Percentiles rank a stretch among this genome's conserved stretches.
phyloP scores from a whole-genome alignment of 1,139 yeast species.

The Saccharomycopsis phalli region DNA sequence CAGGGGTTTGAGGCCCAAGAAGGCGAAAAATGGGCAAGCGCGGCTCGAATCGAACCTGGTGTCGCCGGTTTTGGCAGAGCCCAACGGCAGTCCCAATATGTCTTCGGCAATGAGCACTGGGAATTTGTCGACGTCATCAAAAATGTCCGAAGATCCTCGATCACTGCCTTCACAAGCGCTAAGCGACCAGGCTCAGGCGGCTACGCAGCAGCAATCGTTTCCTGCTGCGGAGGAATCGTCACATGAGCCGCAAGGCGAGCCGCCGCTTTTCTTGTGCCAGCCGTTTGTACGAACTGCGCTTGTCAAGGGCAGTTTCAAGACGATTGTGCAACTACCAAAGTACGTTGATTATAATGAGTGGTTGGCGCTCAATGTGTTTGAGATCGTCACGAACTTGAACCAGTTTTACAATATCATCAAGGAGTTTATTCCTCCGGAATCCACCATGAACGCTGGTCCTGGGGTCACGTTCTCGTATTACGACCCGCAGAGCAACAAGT shows the following conservation, averaged over 20 bases:
- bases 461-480: conserved; percentile 87
- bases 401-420: conserved; percentile 83
- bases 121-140: conserved; percentile 10
- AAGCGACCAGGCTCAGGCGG: conserved; percentile 3
- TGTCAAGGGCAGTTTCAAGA: conserved; percentile 95
- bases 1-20: conserved; percentile 20
- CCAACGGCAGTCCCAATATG: background rate
- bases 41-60: conserved; percentile 30
- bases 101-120: conserved; percentile 5
- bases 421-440: conserved; percentile 83
- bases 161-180: conserved; percentile 1
- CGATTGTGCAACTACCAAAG: conserved; percentile 90
- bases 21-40: conserved; percentile 21
- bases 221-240: conserved; percentile 1
- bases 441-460: conserved; percentile 94
- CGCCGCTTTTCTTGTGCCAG: conserved; percentile 74
- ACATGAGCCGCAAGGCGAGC: conserved; percentile 8
- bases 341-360: conserved; percentile 93
- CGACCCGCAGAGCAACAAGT: conserved; percentile 63
- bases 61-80: conserved; percentile 15
- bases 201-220: conserved; percentile 12
- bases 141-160: conserved; percentile 11
- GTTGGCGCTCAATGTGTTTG: conserved; percentile 90
- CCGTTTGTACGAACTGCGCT: conserved; percentile 91
- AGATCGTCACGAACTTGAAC: conserved; percentile 74